Evolutionary conservation across 441 rosid genomes (phyloP), one percentile per base, ranked within the genome.

Genomic region (Rhodomyrtus psidioides): DNA sequence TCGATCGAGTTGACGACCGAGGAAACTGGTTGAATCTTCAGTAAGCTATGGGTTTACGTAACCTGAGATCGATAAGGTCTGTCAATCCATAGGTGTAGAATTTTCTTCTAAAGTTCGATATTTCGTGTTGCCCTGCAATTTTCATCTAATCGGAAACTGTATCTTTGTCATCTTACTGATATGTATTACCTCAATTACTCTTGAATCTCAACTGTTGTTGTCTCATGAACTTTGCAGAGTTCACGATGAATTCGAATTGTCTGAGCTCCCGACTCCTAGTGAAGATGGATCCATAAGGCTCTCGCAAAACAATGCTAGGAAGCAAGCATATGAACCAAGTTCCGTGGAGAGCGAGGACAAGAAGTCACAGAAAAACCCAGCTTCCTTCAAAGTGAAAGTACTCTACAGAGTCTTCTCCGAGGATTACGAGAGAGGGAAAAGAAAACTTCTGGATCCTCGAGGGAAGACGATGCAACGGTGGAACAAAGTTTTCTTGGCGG

Each of bases 401-500:
- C 81, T 85, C 39, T 57, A 51, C 58, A 60, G 84, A 55, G 84
- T 85, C 53, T 81, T 85, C 87, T 81, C 87, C 24, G 87, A 82
- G 83, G 87, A 85, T 39, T 85, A 79, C n/a, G 84, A 85, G 46
- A 49, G 84, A 54, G 84, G 51, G 81, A 85, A 85, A 55, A 85
- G 84, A 46, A 86, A 62, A 46, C 34, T 86, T 14, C 51, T 86
- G 24, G 87, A 86, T 62, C 87, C 87, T 34, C 87, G 84, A 9
- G 87, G 87, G 26, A 83, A 60, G 28, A 86, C 81, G 9, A 86
- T 86, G n/a, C 84, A 55, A 7, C 84, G 82, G 59, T 86, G 87
- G 87, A 86, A 86, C 87, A 86, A 54, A 83, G 65, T 86, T 44
- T 86, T 86, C 84, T 55, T 86, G 34, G 87, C 60, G 15, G 87